Conservation (phyloP, 2,329 filamentous ascomycete genomes). For the Didymosphaeria variabile region DNA sequence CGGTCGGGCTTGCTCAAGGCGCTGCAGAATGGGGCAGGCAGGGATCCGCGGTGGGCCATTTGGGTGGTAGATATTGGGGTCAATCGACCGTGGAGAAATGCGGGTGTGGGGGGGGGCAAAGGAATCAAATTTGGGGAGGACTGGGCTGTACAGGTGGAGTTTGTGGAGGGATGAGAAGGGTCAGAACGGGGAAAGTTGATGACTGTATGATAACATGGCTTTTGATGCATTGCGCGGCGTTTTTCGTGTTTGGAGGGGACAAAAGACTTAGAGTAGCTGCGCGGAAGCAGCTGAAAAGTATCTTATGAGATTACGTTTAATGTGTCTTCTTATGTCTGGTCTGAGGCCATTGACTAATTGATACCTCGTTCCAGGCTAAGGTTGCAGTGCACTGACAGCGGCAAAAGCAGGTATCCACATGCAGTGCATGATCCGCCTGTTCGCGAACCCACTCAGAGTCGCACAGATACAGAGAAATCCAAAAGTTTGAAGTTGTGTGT, state of each 20-base stretch:
- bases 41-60: slow-evolving; percentile 73
- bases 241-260: slow-evolving; percentile 20
- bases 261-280: background rate
- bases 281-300: background rate
- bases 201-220: slow-evolving; percentile 9
- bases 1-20: slow-evolving; percentile 85
- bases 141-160: slow-evolving; percentile 80
- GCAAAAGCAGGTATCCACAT: too few relatives aligned
- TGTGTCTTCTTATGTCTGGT: too few relatives aligned
- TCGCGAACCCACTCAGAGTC: too few relatives aligned
- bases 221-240: slow-evolving; percentile 35
- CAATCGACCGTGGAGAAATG: slow-evolving; percentile 84
- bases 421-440: too few relatives aligned
- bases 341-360: too few relatives aligned
- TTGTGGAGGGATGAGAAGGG: slow-evolving; percentile 31
- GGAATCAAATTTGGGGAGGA: slow-evolving; percentile 88
- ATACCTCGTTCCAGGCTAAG: too few relatives aligned
- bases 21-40: slow-evolving; percentile 67
- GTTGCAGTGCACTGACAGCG: background rate
- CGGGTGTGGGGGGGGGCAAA: slow-evolving; percentile 79
- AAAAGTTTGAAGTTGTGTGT: too few relatives aligned
- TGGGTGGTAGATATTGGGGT: slow-evolving; percentile 89
- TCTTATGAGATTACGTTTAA: background rate
- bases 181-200: background rate
- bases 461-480: too few relatives aligned